Evolutionary conservation across 768 basidiomycete genomes (phyloP).

Genomic region (Russula emetica): DNA sequence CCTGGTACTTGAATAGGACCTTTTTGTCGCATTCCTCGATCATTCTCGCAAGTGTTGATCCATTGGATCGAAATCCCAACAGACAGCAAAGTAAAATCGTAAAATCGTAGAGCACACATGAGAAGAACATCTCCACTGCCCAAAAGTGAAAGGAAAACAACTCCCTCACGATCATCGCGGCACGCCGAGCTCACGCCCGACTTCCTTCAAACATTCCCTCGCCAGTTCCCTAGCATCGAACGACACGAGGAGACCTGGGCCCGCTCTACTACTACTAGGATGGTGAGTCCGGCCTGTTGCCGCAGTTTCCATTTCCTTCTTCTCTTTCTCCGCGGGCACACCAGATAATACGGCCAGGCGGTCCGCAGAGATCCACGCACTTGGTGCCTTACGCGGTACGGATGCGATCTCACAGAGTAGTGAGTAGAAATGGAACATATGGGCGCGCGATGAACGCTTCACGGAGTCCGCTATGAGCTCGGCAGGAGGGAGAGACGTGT

Average conservation of each 20-base stretch:
- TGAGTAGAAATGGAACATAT: constrained; percentile 85
- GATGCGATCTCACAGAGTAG: constrained; percentile 76
- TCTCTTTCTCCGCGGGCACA: neutral
- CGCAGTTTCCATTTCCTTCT: neutral
- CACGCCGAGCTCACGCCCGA: constrained; percentile 73
- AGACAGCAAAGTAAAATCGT: neutral
- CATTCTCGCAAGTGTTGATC: too few species aligned
- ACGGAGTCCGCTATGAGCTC: constrained; percentile 65
- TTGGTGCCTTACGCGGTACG: constrained; percentile 61
- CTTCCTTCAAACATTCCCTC: constrained; percentile 58
- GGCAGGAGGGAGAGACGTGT: constrained; percentile 46
- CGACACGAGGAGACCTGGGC: constrained; percentile 36
- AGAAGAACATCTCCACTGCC: neutral
- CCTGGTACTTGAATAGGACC: too few species aligned
- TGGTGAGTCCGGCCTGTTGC: neutral
- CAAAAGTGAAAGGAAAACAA: neutral
- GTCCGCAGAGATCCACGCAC: constrained; percentile 52
- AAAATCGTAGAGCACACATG: neutral
- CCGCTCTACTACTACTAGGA: neutral
- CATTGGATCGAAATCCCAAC: neutral
- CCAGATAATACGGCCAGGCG: constrained; percentile 19
- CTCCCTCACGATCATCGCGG: constrained; percentile 28
- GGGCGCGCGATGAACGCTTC: constrained; percentile 70
- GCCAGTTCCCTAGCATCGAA: constrained; percentile 65
- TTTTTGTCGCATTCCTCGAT: too few species aligned